These are phyloP conservation scores for Phylloporus rhodoxanthus DNA, from an alignment of 768 basidiomycete genomes.

Conservation along the genomic window DNA sequence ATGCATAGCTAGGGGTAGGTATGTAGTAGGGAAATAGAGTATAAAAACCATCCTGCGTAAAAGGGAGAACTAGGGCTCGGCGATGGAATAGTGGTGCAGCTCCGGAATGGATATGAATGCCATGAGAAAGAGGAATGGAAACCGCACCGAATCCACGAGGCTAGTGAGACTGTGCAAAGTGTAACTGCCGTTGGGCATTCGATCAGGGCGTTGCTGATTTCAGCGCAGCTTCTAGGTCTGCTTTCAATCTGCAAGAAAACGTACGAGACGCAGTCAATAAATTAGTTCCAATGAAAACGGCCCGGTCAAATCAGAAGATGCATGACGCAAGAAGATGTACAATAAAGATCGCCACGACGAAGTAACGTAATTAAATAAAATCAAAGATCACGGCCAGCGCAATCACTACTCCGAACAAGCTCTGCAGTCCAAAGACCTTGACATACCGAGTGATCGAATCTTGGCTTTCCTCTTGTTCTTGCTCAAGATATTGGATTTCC, in stretches of 20 bases:
- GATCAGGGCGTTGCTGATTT: constrained; percentile 29
- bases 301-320: constrained; percentile 12
- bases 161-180: constrained; percentile 9
- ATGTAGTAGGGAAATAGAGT: constrained; percentile 23
- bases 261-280: constrained; percentile 33
- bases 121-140: constrained; percentile 23
- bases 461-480: constrained; percentile 70
- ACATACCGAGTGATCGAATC: constrained; percentile 78
- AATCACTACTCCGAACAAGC: constrained; percentile 46
- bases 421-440: constrained; percentile 52
- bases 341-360: constrained; percentile 12
- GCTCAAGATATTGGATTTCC: constrained; percentile 77
- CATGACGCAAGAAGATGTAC: constrained; percentile 16
- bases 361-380: constrained; percentile 36
- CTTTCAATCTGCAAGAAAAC: constrained; percentile 53
- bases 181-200: constrained; percentile 10
- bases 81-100: not conserved
- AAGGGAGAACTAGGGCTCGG: not conserved
- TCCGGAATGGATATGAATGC: constrained; percentile 15
- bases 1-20: constrained; percentile 24
- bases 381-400: constrained; percentile 53
- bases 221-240: constrained; percentile 49
- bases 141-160: constrained; percentile 35
- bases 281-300: constrained; percentile 23
- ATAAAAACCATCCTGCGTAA: constrained; percentile 19